Evolutionary conservation across 768 basidiomycete species (phyloP), one percentile per base, ranked within the genome.

Genomic region (Gautieria morchelliformis): DNA sequence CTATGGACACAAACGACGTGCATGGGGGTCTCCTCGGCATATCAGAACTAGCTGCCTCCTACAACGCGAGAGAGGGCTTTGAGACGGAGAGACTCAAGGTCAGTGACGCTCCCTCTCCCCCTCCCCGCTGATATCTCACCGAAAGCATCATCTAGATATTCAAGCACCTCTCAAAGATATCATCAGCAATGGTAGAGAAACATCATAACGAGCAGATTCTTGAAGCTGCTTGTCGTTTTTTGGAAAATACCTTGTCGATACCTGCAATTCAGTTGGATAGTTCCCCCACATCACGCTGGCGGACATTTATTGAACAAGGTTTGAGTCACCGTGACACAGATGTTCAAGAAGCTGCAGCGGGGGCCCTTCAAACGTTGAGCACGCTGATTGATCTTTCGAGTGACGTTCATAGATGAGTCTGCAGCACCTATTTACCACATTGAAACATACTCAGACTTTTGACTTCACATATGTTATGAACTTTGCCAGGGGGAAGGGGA

Each of bases 1-100:
- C 87, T 8, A 67, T 80, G 20, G 93, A 96, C 68, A 59, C 74
- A 12, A 72, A 76, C 19, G 86, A 88, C 64, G 71, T 93, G 10
- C 93, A 97, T 65, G 95, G 95, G 2, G 84, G 78, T 9, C 70
- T 97, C n/a, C 72, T 84, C 22, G 83, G 81, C 1, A 73, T 97
- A 24, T 76, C 78, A 8, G 86, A 93, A 66, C 72, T 97, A 15
- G 83, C 90, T 0, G 66, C 71, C n/a, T 84, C 83, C 1, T 84
- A 77, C 61, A 72, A 68, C 15, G 66, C 75, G 44, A 56, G 45
- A n/a, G 60, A 60, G 57, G 58, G 63, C 41, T 66, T 70, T 46
- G 64, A 57, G 39, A n/a, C 65, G 30, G 67, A 59, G 30, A 64
- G 66, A 62, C 66, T 68, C 56, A 75, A 75, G 53, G 64, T 61